Evolutionary conservation across 371 early-diverging fungal species (phyloP).

Genomic region (Paraphysoderma sedebokerense): DNA sequence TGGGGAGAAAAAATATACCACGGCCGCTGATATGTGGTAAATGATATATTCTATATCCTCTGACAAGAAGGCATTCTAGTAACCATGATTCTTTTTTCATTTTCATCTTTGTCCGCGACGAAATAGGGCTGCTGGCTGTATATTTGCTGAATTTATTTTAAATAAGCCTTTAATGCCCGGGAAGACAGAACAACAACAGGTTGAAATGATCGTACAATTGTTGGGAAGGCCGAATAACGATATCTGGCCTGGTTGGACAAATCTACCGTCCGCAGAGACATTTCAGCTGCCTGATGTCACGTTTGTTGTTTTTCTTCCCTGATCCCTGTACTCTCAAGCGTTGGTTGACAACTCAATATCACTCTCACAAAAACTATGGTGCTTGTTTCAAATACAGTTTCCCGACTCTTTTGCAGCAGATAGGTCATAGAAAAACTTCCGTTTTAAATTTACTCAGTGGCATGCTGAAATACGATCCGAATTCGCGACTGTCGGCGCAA

Average conservation of each 20-base stretch:
- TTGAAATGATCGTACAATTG: constrained; percentile 48
- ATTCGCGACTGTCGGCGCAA: too few species aligned
- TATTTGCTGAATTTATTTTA: constrained; percentile 60
- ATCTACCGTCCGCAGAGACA: constrained; percentile 36
- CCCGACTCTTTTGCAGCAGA: too few species aligned
- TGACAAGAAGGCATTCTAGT: neutral
- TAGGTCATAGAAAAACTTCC: too few species aligned
- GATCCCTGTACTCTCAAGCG: too few species aligned
- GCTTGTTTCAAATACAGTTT: too few species aligned
- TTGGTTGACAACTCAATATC: too few species aligned
- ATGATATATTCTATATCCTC: too few species aligned
- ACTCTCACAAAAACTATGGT: too few species aligned
- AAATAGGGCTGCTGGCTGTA: constrained; percentile 53
- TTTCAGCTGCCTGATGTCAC: constrained; percentile 31
- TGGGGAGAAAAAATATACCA: constrained; percentile 58
- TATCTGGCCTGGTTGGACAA: constrained; percentile 59
- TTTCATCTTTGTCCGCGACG: neutral
- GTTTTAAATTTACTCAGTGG: too few species aligned
- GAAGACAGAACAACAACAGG: constrained; percentile 54
- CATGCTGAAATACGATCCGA: too few species aligned
- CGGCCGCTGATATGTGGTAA: constrained; percentile 85
- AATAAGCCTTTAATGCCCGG: constrained; percentile 69
- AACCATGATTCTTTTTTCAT: neutral
- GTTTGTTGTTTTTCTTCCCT: constrained; percentile 12
- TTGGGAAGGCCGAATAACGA: constrained; percentile 59